Percentiles rank a stretch among this genome's conserved stretches.
These are phyloP conservation scores for Diplosphaera chodatii DNA, from an alignment of 139 green algal species.

Conservation along the genomic window DNA sequence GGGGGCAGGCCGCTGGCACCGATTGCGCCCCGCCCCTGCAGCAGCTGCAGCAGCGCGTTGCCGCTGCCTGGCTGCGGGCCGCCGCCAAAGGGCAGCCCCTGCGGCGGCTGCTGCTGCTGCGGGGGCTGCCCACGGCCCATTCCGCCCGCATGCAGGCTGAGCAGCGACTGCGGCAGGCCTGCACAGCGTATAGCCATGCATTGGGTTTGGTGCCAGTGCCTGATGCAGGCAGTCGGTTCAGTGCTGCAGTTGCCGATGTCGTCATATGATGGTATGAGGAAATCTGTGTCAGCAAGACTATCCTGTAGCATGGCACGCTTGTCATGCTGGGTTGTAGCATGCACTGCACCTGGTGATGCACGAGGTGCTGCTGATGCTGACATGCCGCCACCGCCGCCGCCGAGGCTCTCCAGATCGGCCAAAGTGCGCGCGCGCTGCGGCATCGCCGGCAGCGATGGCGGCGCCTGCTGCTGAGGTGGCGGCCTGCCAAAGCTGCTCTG, in stretches of 20 bases:
- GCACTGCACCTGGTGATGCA: not conserved
- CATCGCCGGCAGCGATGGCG: not conserved
- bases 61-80: not conserved
- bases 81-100: not conserved
- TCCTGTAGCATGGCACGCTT: no score
- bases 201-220: no score
- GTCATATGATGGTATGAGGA: no score
- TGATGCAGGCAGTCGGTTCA: no score
- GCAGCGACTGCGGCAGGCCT: not conserved
- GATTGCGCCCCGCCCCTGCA: not conserved
- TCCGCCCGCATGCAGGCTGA: not conserved
- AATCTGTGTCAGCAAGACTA: no score
- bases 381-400: no score
- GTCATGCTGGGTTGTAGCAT: no score
- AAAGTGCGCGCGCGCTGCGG: not conserved
- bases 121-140: not conserved
- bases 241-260: no score
- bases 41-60: not conserved
- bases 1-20: not conserved
- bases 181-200: no score
- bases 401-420: not conserved
- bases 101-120: not conserved
- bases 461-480: not conserved
- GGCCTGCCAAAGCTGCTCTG: not conserved
- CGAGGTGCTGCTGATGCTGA: not conserved